Evolutionary conservation across 768 basidiomycete species (phyloP), one percentile per base, ranked within the genome.

Genomic region (Panus rudis): DNA sequence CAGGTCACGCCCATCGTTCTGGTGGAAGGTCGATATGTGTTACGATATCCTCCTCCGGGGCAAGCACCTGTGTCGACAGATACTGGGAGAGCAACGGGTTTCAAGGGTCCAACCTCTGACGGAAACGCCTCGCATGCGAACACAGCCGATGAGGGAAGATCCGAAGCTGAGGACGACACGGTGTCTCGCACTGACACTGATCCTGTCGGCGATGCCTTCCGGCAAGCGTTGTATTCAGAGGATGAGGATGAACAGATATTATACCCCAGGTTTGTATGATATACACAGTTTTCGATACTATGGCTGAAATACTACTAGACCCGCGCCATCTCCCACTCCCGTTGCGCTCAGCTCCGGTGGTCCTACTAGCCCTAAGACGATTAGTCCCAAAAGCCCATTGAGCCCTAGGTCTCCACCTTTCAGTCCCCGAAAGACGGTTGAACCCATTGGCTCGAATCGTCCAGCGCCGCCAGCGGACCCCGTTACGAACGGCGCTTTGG

Each of bases 131-230:
- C n/a, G 46, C 51, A 28, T 28, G 34, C 20, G 34, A 50, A 20
- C 41, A 50, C 28, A 41, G 55, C 39, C 43, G 44, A 35, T 59
- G 65, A 43, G n/a, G n/a, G n/a, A 53, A 43, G 50, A 16, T 42
- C 50, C 21, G 63, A 63, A 22, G 43, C 48, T 6, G 59, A 62
- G 17, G 87, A 84, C 14, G 73, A 76, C 39, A 75, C 75, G 51
- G 78, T 76, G 33, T 88, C 78, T 8, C 75, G 72, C 31, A 87
- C 84, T 2, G 89, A 91, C 35, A 88, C 91, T 49, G 94, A 94
- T 54, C 79, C 84, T 0, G 75, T 96, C 25, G 75, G 71, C 10
- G 76, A 81, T 10, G 84, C 78, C 4, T 81, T 88, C 55, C 63
- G 73, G 21, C 63, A 74, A 55, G 72, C 63, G 22, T 53, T 73